Evolutionary conservation across 2,329 filamentous ascomycete genomes (phyloP), one percentile per base, ranked within the genome.

Genomic region (Ceratocystiopsis minuta): DNA sequence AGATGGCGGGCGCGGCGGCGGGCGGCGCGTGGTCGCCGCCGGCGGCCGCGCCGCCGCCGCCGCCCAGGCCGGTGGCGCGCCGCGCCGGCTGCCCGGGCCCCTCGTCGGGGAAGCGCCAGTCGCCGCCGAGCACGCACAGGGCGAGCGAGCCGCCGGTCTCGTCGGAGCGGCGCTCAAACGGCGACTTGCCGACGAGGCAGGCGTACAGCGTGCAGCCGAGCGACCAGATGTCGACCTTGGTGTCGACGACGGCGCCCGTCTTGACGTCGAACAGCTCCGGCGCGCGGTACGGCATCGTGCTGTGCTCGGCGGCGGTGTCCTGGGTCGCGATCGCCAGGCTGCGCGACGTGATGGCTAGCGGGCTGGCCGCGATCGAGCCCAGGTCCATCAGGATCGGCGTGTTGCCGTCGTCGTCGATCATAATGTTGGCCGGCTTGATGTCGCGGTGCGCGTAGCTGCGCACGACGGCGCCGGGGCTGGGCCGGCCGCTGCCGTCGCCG

Each of bases 261-360:
- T 93, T 93, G 43, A 96, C 90, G 58, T 98, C 90, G 60, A 98
- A 98, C 46, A 98, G 77, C 61, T 98, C 90, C 0, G 90, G 90
- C 1, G 90, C 90, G 45, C 90, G 85, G 63, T 98, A 98, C 0
- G 90, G 87, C 88, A 98, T 96, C 35, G 90, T 98, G 49, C 79
- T 88, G 66, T 96, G 88, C 59, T 98, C 90, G 42, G 88, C 90
- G 17, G 90, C 90, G 35, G 76, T 82, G 59, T 98, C 90, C 62
- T 96, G 90, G 33, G 93, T 82, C 41, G 87, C 84, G 38, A 98
- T 75, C 37, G 90, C 90, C 42, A 92, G 70, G 3, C 85, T 92
- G 46, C 88, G 79, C 16, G 83, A 90, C 5, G 88, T 93, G 51
- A 96, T 88, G 20, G 83, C 75, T 44, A 85, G 83, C 2, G 90